Evolutionary conservation across 805 yeast genomes (phyloP).

Genomic region (Candida anglica): DNA sequence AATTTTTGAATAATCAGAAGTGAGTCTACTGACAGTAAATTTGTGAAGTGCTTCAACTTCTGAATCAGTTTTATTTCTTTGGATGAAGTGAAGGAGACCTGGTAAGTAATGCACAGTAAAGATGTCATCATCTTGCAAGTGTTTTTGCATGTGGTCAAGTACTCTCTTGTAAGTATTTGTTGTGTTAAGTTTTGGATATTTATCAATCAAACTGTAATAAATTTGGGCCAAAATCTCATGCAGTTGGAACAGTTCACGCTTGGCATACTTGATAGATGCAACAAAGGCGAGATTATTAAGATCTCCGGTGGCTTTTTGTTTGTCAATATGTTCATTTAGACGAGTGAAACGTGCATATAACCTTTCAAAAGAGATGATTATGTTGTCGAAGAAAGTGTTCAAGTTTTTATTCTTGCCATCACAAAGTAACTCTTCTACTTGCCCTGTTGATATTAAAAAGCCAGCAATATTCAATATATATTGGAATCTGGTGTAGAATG

Average conservation of each 20-base stretch:
- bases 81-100: slow-evolving; percentile 43
- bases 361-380: slow-evolving; percentile 52
- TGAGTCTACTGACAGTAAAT: slow-evolving; percentile 42
- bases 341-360: slow-evolving; percentile 55
- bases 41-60: slow-evolving; percentile 36
- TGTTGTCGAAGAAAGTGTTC: slow-evolving; percentile 28
- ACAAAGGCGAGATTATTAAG: slow-evolving; percentile 37
- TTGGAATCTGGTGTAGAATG: slow-evolving; percentile 65
- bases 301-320: slow-evolving; percentile 50
- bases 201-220: slow-evolving; percentile 47
- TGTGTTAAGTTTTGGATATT: slow-evolving; percentile 27
- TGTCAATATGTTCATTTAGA: slow-evolving; percentile 47
- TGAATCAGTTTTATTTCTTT: slow-evolving; percentile 24
- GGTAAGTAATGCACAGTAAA: slow-evolving; percentile 66
- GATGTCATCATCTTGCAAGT: slow-evolving; percentile 56
- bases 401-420: neutral
- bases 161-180: slow-evolving; percentile 33
- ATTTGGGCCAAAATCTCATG: slow-evolving; percentile 74
- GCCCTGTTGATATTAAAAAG: slow-evolving; percentile 18
- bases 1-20: slow-evolving; percentile 16
- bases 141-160: slow-evolving; percentile 39
- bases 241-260: slow-evolving; percentile 57
- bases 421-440: slow-evolving; percentile 18
- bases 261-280: slow-evolving; percentile 47
- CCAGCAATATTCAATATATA: slow-evolving; percentile 65